A percentile compares a stretch with the other conserved stretches of the same genome.
These are phyloP conservation scores for Xylariales sp. DNA, from an alignment of 2,329 filamentous ascomycete species.

Conservation along the genomic window DNA sequence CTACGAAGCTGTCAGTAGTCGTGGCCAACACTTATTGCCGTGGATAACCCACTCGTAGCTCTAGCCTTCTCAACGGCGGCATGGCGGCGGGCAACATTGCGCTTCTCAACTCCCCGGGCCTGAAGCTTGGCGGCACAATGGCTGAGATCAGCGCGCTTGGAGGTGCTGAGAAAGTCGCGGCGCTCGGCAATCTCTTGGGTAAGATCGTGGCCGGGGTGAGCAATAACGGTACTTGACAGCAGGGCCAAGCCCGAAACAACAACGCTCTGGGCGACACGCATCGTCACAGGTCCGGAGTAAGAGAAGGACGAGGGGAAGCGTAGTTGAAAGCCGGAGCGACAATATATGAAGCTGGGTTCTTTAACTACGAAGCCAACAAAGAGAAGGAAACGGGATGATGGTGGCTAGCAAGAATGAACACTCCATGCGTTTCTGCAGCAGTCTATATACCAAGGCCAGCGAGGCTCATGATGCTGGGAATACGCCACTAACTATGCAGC, in stretches of 20 bases:
- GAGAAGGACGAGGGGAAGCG: neutral
- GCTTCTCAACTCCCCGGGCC: slow-evolving; percentile 39
- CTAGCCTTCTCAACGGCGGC: slow-evolving; percentile 28
- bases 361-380: too few species aligned
- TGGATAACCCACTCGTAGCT: slow-evolving; percentile 6
- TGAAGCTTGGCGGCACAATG: slow-evolving; percentile 44
- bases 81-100: slow-evolving; percentile 40
- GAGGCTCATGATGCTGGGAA: too few species aligned
- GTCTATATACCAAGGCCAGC: too few species aligned
- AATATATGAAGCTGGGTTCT: too few species aligned
- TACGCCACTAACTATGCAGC: too few species aligned
- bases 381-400: too few species aligned
- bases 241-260: slow-evolving; percentile 16
- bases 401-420: too few species aligned
- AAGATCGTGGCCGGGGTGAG: slow-evolving; percentile 46
- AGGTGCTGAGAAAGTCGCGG: slow-evolving; percentile 36
- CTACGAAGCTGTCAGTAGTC: neutral
- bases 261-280: slow-evolving; percentile 21
- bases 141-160: slow-evolving; percentile 36
- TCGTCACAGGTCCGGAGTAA: slow-evolving; percentile 12
- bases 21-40: neutral
- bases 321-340: too few species aligned
- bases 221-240: slow-evolving; percentile 18
- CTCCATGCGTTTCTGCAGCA: too few species aligned
- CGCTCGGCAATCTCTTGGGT: slow-evolving; percentile 45